Percentiles rank a stretch among this genome's conserved stretches.
These are phyloP conservation scores for Borovskyia barvae DNA, from an alignment of 208 protist genomes.

Conservation along the genomic window DNA sequence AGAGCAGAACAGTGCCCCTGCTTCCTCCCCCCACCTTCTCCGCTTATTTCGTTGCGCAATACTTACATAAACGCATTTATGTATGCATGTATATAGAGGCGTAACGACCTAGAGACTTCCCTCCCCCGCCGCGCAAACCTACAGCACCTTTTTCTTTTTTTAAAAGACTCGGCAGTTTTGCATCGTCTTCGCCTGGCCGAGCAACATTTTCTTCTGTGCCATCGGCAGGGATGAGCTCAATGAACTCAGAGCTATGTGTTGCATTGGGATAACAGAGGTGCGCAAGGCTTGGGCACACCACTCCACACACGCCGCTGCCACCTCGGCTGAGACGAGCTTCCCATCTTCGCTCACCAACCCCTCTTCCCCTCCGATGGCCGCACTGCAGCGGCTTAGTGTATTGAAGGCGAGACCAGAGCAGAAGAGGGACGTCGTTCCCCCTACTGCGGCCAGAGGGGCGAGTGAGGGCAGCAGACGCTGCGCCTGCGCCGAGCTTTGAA, in stretches of 20 bases:
- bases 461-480: slow-evolving; percentile 44
- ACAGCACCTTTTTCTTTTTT: background rate
- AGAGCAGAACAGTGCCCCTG: background rate
- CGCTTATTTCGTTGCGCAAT: background rate
- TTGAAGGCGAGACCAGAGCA: slow-evolving; percentile 36
- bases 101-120: too few species aligned
- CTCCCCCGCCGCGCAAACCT: too few species aligned
- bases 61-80: background rate
- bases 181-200: too few species aligned
- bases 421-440: slow-evolving; percentile 17
- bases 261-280: slow-evolving; percentile 13
- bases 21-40: background rate
- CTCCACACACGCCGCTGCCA: slow-evolving; percentile 28
- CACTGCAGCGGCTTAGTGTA: slow-evolving; percentile 28
- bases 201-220: slow-evolving; percentile 15
- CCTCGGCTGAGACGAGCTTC: slow-evolving; percentile 28
- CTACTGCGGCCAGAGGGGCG: slow-evolving; percentile 13
- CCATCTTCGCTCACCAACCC: slow-evolving; percentile 29
- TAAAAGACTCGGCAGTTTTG: too few species aligned
- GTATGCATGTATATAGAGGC: background rate
- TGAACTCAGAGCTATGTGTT: slow-evolving; percentile 15
- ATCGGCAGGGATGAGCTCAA: background rate
- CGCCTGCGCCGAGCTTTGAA: slow-evolving; percentile 45
- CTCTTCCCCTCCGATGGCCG: slow-evolving; percentile 29
- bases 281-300: slow-evolving; percentile 33